phyloP scores from a whole-genome alignment of 139 green algal species.

The Coccomyxa sp. region DNA sequence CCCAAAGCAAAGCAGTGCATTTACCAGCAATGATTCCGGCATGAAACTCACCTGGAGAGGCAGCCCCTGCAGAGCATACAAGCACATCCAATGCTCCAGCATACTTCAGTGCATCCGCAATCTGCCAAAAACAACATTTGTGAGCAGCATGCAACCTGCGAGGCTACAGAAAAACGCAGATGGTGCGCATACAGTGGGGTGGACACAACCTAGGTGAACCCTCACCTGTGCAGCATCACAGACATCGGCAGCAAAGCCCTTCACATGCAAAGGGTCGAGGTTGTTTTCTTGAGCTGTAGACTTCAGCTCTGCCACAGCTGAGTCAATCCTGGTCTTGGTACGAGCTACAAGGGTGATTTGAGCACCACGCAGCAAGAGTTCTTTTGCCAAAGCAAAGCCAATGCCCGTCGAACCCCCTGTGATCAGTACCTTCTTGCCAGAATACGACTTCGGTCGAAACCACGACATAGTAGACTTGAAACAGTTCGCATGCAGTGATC shows the following conservation, averaged over 20 bases:
- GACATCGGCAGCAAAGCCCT: slow-evolving; percentile 11
- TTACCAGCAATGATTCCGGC: neutral
- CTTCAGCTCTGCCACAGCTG: slow-evolving; percentile 31
- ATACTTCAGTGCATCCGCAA: slow-evolving; percentile 7
- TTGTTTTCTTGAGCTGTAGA: neutral
- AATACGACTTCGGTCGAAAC: neutral
- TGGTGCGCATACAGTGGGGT: too few relatives aligned
- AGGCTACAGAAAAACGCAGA: too few relatives aligned
- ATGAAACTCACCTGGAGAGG: slow-evolving; percentile 36
- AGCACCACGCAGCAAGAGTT: slow-evolving; percentile 27
- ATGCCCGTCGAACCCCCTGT: slow-evolving; percentile 74
- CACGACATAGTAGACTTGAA: neutral
- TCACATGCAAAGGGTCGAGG: neutral
- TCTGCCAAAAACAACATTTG: neutral
- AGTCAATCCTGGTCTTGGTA: slow-evolving; percentile 46
- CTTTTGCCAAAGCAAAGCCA: slow-evolving; percentile 49
- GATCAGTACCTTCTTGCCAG: slow-evolving; percentile 71
- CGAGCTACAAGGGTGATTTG: slow-evolving; percentile 58
- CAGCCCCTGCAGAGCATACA: slow-evolving; percentile 62
- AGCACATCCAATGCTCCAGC: slow-evolving; percentile 62
- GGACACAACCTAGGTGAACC: neutral
- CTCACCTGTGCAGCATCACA: slow-evolving; percentile 11
- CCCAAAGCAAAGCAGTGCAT: neutral
- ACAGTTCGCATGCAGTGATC: neutral
- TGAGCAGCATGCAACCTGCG: neutral